A percentile compares a stretch with the other conserved stretches of the same genome.
Evolutionary conservation across 2,329 filamentous ascomycete species (phyloP).

Genomic region (Cladophialophora immunda): DNA sequence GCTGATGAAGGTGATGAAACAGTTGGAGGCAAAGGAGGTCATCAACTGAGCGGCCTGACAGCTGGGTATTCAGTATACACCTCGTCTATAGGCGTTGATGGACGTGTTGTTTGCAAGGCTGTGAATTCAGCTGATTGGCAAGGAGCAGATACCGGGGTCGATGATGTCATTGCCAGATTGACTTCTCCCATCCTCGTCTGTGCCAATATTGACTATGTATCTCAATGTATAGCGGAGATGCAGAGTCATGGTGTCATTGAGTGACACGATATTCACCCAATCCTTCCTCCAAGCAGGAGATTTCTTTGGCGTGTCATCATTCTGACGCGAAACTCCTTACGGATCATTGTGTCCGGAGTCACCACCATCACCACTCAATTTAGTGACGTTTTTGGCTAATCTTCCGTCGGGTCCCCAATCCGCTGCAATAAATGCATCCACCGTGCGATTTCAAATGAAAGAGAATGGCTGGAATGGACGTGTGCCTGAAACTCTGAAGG

Average conservation of each 20-base stretch:
- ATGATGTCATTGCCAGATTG: not conserved
- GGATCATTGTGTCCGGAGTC: not conserved
- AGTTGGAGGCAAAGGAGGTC: conserved; percentile 50
- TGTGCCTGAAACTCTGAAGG: not conserved
- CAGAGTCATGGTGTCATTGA: conserved; percentile 7
- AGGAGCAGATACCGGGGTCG: not conserved
- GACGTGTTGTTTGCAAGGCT: not conserved
- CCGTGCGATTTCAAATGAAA: not conserved
- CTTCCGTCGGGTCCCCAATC: conserved; percentile 7
- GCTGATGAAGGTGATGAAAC: conserved; percentile 76
- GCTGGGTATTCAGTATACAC: not conserved
- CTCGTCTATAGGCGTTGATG: not conserved
- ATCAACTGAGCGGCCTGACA: conserved; percentile 3
- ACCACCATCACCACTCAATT: not conserved
- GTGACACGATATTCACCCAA: not conserved
- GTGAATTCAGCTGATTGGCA: not conserved
- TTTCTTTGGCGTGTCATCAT: conserved; percentile 12
- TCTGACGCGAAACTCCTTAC: conserved; percentile 3
- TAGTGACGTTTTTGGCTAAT: not conserved
- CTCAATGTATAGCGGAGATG: not conserved
- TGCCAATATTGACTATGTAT: too few relatives aligned
- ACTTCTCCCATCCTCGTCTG: too few relatives aligned
- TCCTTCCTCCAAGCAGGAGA: not conserved
- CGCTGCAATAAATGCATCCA: conserved; percentile 13
- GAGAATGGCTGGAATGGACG: not conserved